Evolutionary conservation across 108 stramenopile species (phyloP).

Genomic region (Discostella pseudostelligera): DNA sequence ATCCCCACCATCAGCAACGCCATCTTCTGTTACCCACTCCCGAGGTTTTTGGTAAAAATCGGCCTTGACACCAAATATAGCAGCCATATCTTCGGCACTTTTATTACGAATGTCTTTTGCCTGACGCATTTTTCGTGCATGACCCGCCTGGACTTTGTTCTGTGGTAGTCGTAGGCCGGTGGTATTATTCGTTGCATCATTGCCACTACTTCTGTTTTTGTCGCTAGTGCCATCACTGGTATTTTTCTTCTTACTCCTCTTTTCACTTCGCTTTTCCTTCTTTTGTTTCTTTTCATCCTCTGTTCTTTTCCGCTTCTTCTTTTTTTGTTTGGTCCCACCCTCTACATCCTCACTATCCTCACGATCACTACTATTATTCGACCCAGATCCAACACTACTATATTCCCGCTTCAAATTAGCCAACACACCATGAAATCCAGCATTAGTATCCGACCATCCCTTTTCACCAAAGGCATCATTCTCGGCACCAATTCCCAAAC

Average conservation of each 20-base stretch:
- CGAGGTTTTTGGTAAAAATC: slow-evolving; percentile 38
- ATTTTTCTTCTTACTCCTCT: slow-evolving; percentile 14
- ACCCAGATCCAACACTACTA: neutral
- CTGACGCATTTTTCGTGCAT: slow-evolving; percentile 76
- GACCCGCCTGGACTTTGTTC: slow-evolving; percentile 79
- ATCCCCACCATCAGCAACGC: neutral
- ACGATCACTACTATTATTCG: too few relatives aligned
- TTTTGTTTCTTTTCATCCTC: slow-evolving; percentile 18
- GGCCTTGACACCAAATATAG: slow-evolving; percentile 77
- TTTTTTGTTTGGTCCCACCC: neutral
- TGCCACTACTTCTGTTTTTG: neutral
- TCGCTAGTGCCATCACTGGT: slow-evolving; percentile 1
- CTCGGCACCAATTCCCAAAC: slow-evolving; percentile 66
- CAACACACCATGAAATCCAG: slow-evolving; percentile 55
- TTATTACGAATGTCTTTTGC: slow-evolving; percentile 77
- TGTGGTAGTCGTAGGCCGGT: slow-evolving; percentile 49
- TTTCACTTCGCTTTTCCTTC: slow-evolving; percentile 41
- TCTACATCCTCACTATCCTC: too few relatives aligned
- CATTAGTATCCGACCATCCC: slow-evolving; percentile 46
- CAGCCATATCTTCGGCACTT: slow-evolving; percentile 68
- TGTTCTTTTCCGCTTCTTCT: slow-evolving; percentile 11
- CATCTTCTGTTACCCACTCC: neutral
- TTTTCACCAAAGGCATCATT: slow-evolving; percentile 52
- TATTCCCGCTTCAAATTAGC: slow-evolving; percentile 37
- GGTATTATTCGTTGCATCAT: neutral